phyloP scores from a whole-genome alignment of 2,329 filamentous ascomycete species.

The Cercospora berteroae region DNA sequence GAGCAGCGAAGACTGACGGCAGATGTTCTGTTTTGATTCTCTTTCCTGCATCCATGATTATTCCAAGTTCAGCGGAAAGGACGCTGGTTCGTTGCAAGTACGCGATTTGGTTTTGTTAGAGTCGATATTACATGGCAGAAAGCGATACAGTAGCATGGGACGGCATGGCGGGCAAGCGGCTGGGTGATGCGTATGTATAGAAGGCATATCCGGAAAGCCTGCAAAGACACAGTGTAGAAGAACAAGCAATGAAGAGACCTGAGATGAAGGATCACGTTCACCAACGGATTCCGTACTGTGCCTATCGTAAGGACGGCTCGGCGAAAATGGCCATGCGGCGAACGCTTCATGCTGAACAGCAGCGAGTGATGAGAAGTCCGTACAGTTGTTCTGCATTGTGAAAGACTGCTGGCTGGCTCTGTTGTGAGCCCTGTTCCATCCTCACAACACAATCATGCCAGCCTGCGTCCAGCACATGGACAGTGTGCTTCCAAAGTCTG shows the following conservation, averaged over 20 bases:
- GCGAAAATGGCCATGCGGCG: too few species aligned
- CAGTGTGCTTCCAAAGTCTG: too few species aligned
- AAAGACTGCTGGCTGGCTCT: too few species aligned
- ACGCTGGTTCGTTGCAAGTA: conserved; percentile 18
- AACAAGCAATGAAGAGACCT: background rate
- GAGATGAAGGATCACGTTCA: too few species aligned
- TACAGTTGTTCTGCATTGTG: too few species aligned
- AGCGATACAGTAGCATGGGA: conserved; percentile 19
- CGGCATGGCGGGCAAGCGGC: background rate
- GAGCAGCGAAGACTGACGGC: conserved; percentile 5
- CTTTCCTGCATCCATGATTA: background rate
- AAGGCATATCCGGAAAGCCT: background rate
- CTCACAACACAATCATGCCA: background rate
- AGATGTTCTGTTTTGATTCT: conserved; percentile 10
- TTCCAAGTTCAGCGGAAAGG: conserved; percentile 11
- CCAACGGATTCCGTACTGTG: too few species aligned
- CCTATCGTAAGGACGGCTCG: too few species aligned
- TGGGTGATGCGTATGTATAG: background rate
- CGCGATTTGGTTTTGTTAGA: conserved; percentile 2
- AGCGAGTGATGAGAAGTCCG: too few species aligned
- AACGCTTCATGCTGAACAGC: too few species aligned
- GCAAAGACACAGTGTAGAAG: background rate
- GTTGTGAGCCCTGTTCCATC: too few species aligned
- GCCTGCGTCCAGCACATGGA: too few species aligned
- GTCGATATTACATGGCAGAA: conserved; percentile 5